Evolutionary conservation across 306 rosid species (phyloP).

Genomic region (Vigna reflexopilosa): DNA sequence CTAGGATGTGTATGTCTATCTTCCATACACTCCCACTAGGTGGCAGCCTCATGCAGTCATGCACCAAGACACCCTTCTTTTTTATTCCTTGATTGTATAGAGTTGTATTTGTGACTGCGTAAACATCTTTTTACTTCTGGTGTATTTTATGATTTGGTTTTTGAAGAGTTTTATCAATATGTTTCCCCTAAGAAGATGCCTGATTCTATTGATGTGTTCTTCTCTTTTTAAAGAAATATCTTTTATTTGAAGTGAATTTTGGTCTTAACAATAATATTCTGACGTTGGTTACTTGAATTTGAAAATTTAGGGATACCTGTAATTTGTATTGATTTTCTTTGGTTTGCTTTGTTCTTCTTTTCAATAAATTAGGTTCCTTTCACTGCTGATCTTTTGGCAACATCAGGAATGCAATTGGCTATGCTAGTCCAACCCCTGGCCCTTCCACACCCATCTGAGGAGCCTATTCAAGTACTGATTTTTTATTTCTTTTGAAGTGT

Average conservation of each 20-base stretch:
- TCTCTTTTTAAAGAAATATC: slow-evolving; percentile 21
- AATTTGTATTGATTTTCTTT: slow-evolving; percentile 39
- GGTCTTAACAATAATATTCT: slow-evolving; percentile 26
- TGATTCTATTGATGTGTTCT: slow-evolving; percentile 9
- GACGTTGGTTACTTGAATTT: slow-evolving; percentile 30
- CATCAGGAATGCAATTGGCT: slow-evolving; percentile 98
- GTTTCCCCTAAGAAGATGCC: background rate
- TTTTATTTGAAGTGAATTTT: slow-evolving; percentile 35
- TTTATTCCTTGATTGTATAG: slow-evolving; percentile 32
- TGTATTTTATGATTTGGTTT: slow-evolving; percentile 36
- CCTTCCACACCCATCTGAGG: slow-evolving; percentile 97
- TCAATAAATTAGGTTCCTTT: slow-evolving; percentile 75
- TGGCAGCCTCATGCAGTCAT: slow-evolving; percentile 19
- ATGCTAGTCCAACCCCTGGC: slow-evolving; percentile 96
- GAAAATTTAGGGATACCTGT: slow-evolving; percentile 32
- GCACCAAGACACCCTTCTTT: background rate
- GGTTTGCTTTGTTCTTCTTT: slow-evolving; percentile 40
- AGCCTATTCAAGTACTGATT: slow-evolving; percentile 81
- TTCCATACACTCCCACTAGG: background rate
- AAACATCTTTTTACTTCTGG: slow-evolving; percentile 19
- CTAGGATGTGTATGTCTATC: background rate
- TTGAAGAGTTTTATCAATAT: background rate
- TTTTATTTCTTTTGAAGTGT: slow-evolving; percentile 30
- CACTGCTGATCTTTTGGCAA: slow-evolving; percentile 87
- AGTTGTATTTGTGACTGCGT: slow-evolving; percentile 34